These are phyloP conservation scores for Coprinopsis sp. DNA, from an alignment of 768 basidiomycete species.

Conservation along the genomic window DNA sequence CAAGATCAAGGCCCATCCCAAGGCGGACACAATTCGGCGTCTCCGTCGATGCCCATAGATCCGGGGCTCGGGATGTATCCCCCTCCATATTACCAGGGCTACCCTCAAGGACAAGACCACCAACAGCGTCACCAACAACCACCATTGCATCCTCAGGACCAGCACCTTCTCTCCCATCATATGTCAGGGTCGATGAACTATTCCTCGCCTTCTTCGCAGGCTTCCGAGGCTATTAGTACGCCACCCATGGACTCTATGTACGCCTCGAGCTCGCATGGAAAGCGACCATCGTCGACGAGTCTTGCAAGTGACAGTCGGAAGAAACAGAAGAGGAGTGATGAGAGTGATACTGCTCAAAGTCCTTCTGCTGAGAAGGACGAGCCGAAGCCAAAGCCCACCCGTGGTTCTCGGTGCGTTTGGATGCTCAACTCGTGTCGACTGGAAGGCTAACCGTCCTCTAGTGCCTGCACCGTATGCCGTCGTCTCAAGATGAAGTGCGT, in stretches of 20 bases:
- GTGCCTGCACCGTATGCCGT: slow-evolving; percentile 89
- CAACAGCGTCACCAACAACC: slow-evolving; percentile 52
- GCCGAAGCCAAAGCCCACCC: slow-evolving; percentile 74
- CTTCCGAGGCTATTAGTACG: slow-evolving; percentile 71
- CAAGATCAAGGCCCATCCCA: slow-evolving; percentile 40
- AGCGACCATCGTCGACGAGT: slow-evolving; percentile 52
- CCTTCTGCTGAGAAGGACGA: slow-evolving; percentile 58
- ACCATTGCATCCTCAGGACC: slow-evolving; percentile 40
- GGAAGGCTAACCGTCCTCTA: slow-evolving; percentile 25
- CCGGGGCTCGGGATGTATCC: slow-evolving; percentile 61
- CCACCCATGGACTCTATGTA: slow-evolving; percentile 64
- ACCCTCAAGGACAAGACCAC: slow-evolving; percentile 41
- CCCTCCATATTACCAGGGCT: slow-evolving; percentile 58
- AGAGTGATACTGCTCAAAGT: slow-evolving; percentile 44
- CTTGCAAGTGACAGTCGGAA: slow-evolving; percentile 44
- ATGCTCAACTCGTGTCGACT: background rate
- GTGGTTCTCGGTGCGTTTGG: slow-evolving; percentile 69
- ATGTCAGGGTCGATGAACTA: slow-evolving; percentile 54
- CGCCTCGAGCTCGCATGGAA: slow-evolving; percentile 48
- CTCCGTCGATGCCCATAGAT: slow-evolving; percentile 64
- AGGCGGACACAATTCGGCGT: slow-evolving; percentile 50
- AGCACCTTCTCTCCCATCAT: slow-evolving; percentile 46
- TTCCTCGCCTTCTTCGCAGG: slow-evolving; percentile 77
- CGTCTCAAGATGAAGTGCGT: slow-evolving; percentile 93
- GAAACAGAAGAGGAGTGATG: slow-evolving; percentile 60